Evolutionary conservation across 2,329 filamentous ascomycete species (phyloP).

Genomic region (Aspergillus quadricinctus): DNA sequence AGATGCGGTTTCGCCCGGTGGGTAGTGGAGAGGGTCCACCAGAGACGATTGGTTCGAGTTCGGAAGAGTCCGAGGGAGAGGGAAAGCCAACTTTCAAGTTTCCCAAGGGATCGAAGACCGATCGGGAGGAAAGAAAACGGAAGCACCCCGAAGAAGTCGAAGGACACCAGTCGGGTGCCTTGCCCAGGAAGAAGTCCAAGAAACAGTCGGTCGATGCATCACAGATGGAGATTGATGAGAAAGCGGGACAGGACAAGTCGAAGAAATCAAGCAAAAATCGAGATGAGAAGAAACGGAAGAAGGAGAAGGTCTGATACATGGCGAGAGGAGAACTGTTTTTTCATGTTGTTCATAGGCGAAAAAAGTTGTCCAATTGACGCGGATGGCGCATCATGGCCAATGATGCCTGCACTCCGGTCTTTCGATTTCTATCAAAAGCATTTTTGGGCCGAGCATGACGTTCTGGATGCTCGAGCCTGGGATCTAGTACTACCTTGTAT

Average conservation of each 20-base stretch:
- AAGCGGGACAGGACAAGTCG: constrained; percentile 25
- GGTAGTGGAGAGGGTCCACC: constrained; percentile 31
- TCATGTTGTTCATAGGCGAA: neutral
- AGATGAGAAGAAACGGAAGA: constrained; percentile 40
- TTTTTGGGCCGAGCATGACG: neutral
- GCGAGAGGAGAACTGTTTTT: neutral
- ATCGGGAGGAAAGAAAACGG: constrained; percentile 34
- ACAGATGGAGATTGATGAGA: constrained; percentile 18
- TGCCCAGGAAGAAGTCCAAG: constrained; percentile 39
- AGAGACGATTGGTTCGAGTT: constrained; percentile 34
- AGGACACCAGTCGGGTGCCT: constrained; percentile 16
- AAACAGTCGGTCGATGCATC: constrained; percentile 22
- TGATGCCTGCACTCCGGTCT: constrained; percentile 19
- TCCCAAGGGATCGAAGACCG: constrained; percentile 19
- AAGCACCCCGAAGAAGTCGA: constrained; percentile 34
- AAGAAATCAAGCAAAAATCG: constrained; percentile 33
- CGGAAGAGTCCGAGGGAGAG: constrained; percentile 35
- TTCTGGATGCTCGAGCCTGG: too few relatives aligned
- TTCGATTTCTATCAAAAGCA: neutral
- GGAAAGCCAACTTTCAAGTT: constrained; percentile 28
- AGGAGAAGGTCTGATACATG: constrained; percentile 23
- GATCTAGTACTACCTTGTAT: neutral
- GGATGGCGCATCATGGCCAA: constrained; percentile 38
- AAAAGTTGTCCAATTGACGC: constrained; percentile 16
- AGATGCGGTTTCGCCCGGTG: constrained; percentile 44